These are phyloP conservation scores for Entonaema liquescens DNA, from an alignment of 495 filamentous ascomycete species.

Conservation along the genomic window DNA sequence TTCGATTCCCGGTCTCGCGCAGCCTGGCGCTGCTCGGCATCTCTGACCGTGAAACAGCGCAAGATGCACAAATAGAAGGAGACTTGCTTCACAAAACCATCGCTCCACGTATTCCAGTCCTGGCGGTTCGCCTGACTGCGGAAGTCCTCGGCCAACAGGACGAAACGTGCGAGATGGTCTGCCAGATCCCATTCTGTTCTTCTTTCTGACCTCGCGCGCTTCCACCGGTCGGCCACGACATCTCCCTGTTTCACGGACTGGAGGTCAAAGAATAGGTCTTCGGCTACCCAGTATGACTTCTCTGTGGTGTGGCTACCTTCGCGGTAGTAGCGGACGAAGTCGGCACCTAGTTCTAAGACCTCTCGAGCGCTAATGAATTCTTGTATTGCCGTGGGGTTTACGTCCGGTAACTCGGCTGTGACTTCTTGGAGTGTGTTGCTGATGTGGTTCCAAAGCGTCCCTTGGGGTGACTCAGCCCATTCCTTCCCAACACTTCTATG, in stretches of 20 bases:
- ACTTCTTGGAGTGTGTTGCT: constrained; percentile 29
- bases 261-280: constrained; percentile 43
- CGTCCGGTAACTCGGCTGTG: constrained; percentile 15
- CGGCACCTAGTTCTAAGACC: constrained; percentile 37
- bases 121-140: constrained; percentile 27
- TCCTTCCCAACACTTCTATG: constrained; percentile 24
- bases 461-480: constrained; percentile 23
- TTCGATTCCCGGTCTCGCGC: background rate
- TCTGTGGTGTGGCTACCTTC: constrained; percentile 5
- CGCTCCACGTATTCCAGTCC: constrained; percentile 33
- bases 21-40: constrained; percentile 31
- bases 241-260: constrained; percentile 43
- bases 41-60: constrained; percentile 36
- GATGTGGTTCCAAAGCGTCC: constrained; percentile 35
- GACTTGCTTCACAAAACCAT: constrained; percentile 27
- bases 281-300: constrained; percentile 33
- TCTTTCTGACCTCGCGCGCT: constrained; percentile 17
- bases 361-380: constrained; percentile 39
- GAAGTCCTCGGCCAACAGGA: constrained; percentile 35
- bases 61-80: constrained; percentile 40
- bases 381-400: constrained; percentile 36
- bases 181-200: constrained; percentile 37
- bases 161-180: constrained; percentile 38
- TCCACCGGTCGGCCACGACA: constrained; percentile 16
- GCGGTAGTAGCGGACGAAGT: constrained; percentile 34